These are phyloP conservation scores for Chlamydomonas reinhardtii DNA, from an alignment of 163 green algal species.

Conservation along the genomic window DNA sequence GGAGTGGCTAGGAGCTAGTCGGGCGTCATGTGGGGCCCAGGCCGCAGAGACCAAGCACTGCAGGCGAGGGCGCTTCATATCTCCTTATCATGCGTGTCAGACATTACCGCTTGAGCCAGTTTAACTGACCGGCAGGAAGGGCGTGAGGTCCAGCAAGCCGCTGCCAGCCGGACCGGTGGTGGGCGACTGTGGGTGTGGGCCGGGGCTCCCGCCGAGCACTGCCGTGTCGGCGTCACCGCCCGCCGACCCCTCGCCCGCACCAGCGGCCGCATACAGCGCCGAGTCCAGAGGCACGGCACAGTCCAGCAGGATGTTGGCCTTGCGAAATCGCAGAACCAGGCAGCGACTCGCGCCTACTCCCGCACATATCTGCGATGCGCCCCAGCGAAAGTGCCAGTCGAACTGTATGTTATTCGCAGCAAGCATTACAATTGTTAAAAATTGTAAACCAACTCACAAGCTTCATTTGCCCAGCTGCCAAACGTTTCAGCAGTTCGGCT, in stretches of 20 bases:
- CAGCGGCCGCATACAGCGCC: neutral
- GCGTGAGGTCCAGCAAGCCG: slow-evolving; percentile 1
- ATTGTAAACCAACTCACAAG: neutral
- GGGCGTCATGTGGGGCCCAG: too few relatives aligned
- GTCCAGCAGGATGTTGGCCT: slow-evolving; percentile 53
- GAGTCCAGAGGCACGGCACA: slow-evolving; percentile 22
- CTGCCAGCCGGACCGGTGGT: neutral
- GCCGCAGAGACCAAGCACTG: too few relatives aligned
- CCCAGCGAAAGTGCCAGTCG: neutral
- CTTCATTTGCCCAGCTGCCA: neutral
- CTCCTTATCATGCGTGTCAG: too few relatives aligned
- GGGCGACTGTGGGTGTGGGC: neutral
- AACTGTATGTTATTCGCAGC: too few relatives aligned
- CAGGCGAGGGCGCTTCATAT: too few relatives aligned
- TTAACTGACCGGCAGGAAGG: slow-evolving; percentile 30
- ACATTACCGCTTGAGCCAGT: too few relatives aligned
- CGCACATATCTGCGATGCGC: slow-evolving; percentile 33
- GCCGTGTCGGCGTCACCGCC: too few relatives aligned
- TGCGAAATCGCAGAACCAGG: slow-evolving; percentile 46
- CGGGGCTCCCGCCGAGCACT: neutral
- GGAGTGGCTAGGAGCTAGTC: too few relatives aligned
- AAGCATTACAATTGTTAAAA: too few relatives aligned
- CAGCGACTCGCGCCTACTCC: slow-evolving; percentile 28
- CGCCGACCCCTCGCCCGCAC: neutral
- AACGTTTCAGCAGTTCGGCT: neutral